These are phyloP conservation scores for Passiflora organensis DNA, from an alignment of 345 rosid genomes.

Conservation along the genomic window DNA sequence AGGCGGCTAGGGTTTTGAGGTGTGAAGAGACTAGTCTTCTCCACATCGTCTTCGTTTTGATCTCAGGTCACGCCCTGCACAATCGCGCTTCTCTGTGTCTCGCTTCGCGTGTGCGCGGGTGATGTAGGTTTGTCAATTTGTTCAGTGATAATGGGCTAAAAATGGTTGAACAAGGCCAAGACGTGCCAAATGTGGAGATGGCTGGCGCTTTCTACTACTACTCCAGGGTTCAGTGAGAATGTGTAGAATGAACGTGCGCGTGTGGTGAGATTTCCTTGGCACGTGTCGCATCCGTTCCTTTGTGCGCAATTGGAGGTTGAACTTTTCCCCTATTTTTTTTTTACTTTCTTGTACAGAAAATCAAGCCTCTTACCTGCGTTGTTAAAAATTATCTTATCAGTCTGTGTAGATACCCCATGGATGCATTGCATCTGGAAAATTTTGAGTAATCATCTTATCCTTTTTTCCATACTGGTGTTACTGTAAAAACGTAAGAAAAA, in stretches of 20 bases:
- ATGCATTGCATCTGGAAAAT: too few relatives aligned
- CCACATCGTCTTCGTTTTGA: constrained; percentile 57
- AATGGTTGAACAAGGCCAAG: background rate
- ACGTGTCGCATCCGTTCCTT: background rate
- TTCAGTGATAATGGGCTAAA: background rate
- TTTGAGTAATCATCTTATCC: too few relatives aligned
- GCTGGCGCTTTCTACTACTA: background rate
- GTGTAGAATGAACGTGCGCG: too few relatives aligned
- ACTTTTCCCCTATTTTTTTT: background rate
- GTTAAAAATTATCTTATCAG: too few relatives aligned
- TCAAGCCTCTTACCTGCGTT: too few relatives aligned
- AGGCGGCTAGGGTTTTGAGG: constrained; percentile 64
- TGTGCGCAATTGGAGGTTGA: background rate
- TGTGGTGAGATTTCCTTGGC: background rate
- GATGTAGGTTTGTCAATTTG: too few relatives aligned
- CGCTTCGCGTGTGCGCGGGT: background rate
- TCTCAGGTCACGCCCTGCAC: constrained; percentile 38
- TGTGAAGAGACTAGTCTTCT: constrained; percentile 58
- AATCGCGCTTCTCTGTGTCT: too few relatives aligned
- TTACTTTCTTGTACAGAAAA: background rate
- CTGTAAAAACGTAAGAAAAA: too few relatives aligned
- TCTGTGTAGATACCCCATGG: too few relatives aligned
- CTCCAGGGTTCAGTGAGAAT: background rate
- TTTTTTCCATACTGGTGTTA: too few relatives aligned
- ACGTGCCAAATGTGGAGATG: constrained; percentile 2